Percentiles rank a stretch among this genome's conserved stretches.
Conservation (phyloP, 805 yeast genomes). For the Danielia oregonensis region DNA sequence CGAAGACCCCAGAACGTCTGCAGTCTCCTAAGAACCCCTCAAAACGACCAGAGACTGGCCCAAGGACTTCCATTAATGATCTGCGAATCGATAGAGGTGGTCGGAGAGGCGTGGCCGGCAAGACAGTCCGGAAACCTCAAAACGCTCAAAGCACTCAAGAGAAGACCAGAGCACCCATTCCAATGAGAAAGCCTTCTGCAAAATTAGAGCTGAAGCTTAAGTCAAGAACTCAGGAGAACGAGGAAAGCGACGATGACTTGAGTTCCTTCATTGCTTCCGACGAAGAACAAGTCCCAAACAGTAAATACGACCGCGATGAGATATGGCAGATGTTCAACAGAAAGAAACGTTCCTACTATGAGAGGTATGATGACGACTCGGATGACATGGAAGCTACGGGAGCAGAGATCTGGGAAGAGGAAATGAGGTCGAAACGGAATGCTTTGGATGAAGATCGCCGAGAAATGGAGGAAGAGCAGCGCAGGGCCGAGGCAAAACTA, state of each 20-base stretch:
- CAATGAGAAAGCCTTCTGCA: constrained; percentile 56
- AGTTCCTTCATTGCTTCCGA: constrained; percentile 55
- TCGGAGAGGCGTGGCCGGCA: not conserved
- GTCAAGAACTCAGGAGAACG: constrained; percentile 12
- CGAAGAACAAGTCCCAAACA: constrained; percentile 21
- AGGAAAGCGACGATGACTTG: constrained; percentile 46
- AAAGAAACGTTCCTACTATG: constrained; percentile 44
- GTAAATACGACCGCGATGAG: constrained; percentile 71
- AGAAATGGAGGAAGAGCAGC: constrained; percentile 61
- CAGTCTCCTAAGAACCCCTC: not conserved
- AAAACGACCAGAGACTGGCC: not conserved
- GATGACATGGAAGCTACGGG: constrained; percentile 96
- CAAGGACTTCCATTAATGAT: not conserved
- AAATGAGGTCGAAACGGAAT: constrained; percentile 57
- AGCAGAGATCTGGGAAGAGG: constrained; percentile 82
- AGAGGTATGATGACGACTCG: constrained; percentile 43
- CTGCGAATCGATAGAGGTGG: not conserved
- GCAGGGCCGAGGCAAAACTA: constrained; percentile 42
- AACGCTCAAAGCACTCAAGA: no score
- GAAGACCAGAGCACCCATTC: constrained; percentile 28
- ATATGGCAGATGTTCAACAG: constrained; percentile 83
- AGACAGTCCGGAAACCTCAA: not conserved
- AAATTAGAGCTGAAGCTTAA: constrained; percentile 42
- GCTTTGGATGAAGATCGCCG: constrained; percentile 75
- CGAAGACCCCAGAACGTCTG: constrained; percentile 29